Base-by-base conservation (phyloP, 441 rosid genomes). In the Pelargonium myrrhifolium region DNA sequence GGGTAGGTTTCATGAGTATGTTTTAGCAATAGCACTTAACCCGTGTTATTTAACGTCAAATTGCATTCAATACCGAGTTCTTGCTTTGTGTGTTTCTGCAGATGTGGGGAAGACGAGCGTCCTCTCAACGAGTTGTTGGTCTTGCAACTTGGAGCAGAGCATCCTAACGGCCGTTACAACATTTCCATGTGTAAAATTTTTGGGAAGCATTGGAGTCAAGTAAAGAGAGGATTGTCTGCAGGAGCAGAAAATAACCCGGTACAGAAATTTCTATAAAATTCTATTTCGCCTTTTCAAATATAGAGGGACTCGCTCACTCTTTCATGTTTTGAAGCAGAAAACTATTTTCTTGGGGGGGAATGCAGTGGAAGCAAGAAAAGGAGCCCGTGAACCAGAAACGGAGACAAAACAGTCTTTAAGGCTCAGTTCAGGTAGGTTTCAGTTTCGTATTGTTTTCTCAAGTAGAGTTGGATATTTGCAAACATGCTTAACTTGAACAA, bases 91-190 rank as follows among this genome's bases (percentile, higher is more conserved):
- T 62, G 26, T 62, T 3, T 55, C 10, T 61, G 64, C 81, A 85
- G 95, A 24, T 89, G 95, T 6, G 89, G 92, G 28, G 90, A 87
- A 79, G 92, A 89, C 62, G 92, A 89, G 75, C 90, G 74, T 26
- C 95, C 95, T 4, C 85, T 87, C 62, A 82, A 84, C 7, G 92
- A 89, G 68, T 67, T 89, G 59, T 39, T 89, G 77, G 71, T 89
- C 72, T 73, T 87, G 80, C 85, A 79, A 72, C 85, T 86, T 40
- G 87, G 81, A 60, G 68, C 69, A 15, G 82, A 81, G 40, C 77
- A 79, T 76, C 78, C 72, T 3, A 75, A 82, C n/a, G 71, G 68
- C 15, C 75, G 73, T 43, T 71, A 75, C 37, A 79, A 61, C 69
- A 67, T 76, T 31, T 76, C 89, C 66, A 53, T 68, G 61, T 80